phyloP scores from a whole-genome alignment of 768 basidiomycete species.

The Fistulinella prunicolor region DNA sequence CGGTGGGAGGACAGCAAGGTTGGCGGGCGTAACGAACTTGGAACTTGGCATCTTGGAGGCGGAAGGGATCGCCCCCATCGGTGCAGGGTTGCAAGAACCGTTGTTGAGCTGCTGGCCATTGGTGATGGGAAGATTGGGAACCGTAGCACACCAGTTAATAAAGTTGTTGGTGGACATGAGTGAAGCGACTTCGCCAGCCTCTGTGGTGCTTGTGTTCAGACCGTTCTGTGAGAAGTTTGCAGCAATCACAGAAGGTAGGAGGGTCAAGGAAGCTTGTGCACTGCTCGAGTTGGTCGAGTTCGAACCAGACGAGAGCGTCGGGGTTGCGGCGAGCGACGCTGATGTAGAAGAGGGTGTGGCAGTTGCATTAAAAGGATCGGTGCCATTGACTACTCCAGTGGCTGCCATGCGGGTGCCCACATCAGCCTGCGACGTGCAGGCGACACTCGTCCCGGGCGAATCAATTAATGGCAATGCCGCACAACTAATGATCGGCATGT shows the following conservation, averaged over 20 bases:
- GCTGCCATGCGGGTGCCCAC: slow-evolving; percentile 46
- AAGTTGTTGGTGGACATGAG: slow-evolving; percentile 70
- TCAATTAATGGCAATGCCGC: slow-evolving; percentile 51
- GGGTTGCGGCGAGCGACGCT: background rate
- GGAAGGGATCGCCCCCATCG: slow-evolving; percentile 58
- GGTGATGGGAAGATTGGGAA: slow-evolving; percentile 50
- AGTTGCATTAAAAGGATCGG: slow-evolving; percentile 18
- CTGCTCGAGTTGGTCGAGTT: slow-evolving; percentile 17
- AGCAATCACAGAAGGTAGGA: slow-evolving; percentile 50
- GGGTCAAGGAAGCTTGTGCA: slow-evolving; percentile 33
- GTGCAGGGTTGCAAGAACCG: slow-evolving; percentile 60
- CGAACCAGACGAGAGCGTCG: slow-evolving; percentile 5
- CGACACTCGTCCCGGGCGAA: slow-evolving; percentile 46
- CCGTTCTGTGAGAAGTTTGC: slow-evolving; percentile 56
- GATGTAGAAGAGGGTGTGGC: slow-evolving; percentile 15
- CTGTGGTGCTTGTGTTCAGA: slow-evolving; percentile 24
- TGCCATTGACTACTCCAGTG: slow-evolving; percentile 22
- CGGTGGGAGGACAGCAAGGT: slow-evolving; percentile 40
- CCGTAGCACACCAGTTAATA: slow-evolving; percentile 61
- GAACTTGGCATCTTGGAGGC: slow-evolving; percentile 48
- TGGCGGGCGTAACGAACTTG: slow-evolving; percentile 51
- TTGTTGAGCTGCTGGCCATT: slow-evolving; percentile 52
- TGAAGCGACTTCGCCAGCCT: slow-evolving; percentile 51
- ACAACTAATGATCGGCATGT: slow-evolving; percentile 10
- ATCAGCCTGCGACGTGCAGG: slow-evolving; percentile 51